Evolutionary conservation across 176 grass and related monocot species (phyloP).

Genomic region (Elymus sibiricus): DNA sequence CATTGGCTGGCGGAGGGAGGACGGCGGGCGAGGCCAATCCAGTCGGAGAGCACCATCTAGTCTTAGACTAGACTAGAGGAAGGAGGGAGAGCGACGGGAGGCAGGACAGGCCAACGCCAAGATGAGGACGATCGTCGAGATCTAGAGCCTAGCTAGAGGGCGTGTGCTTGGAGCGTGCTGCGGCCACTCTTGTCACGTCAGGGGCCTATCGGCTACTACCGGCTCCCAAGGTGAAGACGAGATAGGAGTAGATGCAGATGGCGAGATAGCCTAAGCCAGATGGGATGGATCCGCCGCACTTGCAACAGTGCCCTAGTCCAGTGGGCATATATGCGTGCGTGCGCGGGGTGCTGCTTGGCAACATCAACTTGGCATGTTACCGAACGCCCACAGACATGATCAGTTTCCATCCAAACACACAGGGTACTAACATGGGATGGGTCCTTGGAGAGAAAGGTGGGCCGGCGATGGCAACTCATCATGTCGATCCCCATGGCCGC

Average conservation of each 20-base stretch:
- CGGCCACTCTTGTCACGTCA: neutral
- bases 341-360: no score
- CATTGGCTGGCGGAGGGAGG: neutral
- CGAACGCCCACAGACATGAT: neutral
- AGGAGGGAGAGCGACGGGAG: neutral
- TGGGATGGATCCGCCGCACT: constrained; percentile 19
- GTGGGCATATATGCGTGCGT: neutral
- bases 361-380: neutral
- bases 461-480: neutral
- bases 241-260: neutral
- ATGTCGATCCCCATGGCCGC: no score
- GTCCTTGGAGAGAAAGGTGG: neutral
- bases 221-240: neutral
- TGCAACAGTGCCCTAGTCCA: neutral
- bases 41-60: neutral
- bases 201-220: neutral
- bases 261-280: neutral
- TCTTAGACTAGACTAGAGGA: no score
- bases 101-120: neutral
- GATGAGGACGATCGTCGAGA: neutral
- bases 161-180: neutral
- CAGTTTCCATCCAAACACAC: neutral
- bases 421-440: neutral
- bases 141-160: neutral
- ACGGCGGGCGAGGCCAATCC: neutral